Evolutionary conservation across 2,329 filamentous ascomycete species (phyloP).

Genomic region (Penicillium olsonii): DNA sequence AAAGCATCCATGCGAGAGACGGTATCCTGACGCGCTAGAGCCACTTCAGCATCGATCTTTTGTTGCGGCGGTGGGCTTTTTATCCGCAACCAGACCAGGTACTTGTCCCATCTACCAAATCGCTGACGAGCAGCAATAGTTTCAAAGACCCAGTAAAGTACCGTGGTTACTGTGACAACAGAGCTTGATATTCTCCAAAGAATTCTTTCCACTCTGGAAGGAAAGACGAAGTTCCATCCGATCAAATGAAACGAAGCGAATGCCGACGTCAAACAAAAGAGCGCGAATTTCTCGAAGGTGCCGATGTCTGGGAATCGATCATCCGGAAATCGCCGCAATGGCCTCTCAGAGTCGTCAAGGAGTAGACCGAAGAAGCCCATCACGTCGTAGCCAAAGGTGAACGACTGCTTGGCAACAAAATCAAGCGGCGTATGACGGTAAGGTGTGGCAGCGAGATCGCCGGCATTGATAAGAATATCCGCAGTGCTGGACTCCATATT

Average conservation of each 20-base stretch:
- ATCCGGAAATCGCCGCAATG: neutral
- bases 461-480: neutral
- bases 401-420: neutral
- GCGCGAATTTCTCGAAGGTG: neutral
- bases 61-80: neutral
- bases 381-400: neutral
- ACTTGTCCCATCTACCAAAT: conserved; percentile 1
- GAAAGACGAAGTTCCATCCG: neutral
- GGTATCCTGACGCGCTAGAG: too few species aligned
- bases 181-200: neutral
- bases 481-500: neutral
- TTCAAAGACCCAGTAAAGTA: neutral
- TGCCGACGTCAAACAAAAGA: neutral
- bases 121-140: neutral
- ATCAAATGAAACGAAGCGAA: neutral
- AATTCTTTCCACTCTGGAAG: neutral
- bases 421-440: neutral
- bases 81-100: neutral
- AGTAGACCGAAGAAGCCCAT: neutral
- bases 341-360: neutral
- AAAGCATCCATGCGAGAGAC: neutral
- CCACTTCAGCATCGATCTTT: too few species aligned
- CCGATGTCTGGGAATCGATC: conserved; percentile 1
- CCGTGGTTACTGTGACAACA: neutral
- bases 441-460: neutral